phyloP scores from a whole-genome alignment of 495 filamentous ascomycete genomes.

The Aspergillus kassunensis region DNA sequence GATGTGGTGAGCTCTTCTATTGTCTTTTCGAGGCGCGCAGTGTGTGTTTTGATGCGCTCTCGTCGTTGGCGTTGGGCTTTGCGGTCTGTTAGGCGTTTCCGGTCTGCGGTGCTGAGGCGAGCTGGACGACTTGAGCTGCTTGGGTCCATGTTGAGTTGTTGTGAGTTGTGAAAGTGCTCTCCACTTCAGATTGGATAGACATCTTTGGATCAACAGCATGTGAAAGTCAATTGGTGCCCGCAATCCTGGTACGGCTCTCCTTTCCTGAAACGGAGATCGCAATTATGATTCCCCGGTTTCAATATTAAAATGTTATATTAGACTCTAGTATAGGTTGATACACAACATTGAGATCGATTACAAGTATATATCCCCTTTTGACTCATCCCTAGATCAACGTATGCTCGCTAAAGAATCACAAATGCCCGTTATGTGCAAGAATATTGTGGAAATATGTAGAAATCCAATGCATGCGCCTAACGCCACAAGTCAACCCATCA shows the following conservation, averaged over 20 bases:
- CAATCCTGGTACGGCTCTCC: slow-evolving; percentile 3
- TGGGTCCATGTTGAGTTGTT: not conserved
- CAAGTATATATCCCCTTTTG: not conserved
- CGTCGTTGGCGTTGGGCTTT: slow-evolving; percentile 12
- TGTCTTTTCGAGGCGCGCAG: slow-evolving; percentile 9
- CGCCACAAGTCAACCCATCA: slow-evolving; percentile 6
- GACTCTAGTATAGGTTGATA: too few species aligned
- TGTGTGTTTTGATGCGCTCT: slow-evolving; percentile 14
- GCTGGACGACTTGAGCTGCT: slow-evolving; percentile 2
- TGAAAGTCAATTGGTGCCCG: slow-evolving; percentile 10
- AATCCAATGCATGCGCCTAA: too few species aligned
- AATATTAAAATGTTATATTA: not conserved
- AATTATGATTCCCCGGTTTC: not conserved
- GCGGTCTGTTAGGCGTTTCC: slow-evolving; percentile 14
- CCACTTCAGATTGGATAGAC: not conserved
- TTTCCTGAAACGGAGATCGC: not conserved
- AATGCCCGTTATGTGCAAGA: too few species aligned
- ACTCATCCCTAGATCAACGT: not conserved
- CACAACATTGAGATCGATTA: not conserved
- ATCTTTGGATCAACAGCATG: not conserved
- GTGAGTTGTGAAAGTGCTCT: not conserved
- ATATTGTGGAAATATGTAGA: slow-evolving; percentile 5
- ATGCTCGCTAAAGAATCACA: slow-evolving; percentile 6
- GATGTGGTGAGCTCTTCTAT: slow-evolving; percentile 9
- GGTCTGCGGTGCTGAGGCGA: slow-evolving; percentile 7